Evolutionary conservation across 2,329 filamentous ascomycete genomes (phyloP).

Genomic region (Metarhizium robertsii): DNA sequence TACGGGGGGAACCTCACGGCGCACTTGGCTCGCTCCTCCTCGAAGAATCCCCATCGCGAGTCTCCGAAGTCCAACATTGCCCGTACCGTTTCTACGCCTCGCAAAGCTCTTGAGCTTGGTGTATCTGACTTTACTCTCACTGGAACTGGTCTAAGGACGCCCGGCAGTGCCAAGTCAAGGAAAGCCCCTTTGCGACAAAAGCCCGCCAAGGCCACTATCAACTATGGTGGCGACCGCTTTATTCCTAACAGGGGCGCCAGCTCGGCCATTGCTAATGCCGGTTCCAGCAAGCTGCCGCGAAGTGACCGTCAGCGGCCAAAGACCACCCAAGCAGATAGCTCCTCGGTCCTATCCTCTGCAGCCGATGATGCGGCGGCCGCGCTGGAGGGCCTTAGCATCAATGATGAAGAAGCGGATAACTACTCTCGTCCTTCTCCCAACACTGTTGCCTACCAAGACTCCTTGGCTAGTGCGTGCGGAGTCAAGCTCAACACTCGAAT

Average conservation of each 20-base stretch:
- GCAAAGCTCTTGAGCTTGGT: conserved; percentile 75
- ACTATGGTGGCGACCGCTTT: conserved; percentile 82
- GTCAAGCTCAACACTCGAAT: conserved; percentile 92
- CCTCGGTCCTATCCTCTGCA: conserved; percentile 66
- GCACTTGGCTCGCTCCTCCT: conserved; percentile 62
- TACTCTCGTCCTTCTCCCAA: conserved; percentile 78
- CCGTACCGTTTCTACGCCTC: conserved; percentile 62
- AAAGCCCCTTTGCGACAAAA: conserved; percentile 45
- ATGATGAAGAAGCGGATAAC: conserved; percentile 57
- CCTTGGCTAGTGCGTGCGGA: conserved; percentile 81
- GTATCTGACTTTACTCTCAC: conserved; percentile 89
- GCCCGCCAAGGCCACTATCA: conserved; percentile 68
- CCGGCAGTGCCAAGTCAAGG: conserved; percentile 46
- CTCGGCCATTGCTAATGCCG: conserved; percentile 74
- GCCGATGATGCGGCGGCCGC: conserved; percentile 73
- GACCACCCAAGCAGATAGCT: conserved; percentile 60
- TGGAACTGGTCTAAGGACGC: conserved; percentile 65
- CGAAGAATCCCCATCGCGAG: conserved; percentile 63
- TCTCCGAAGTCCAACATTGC: conserved; percentile 97
- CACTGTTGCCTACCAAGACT: conserved; percentile 84
- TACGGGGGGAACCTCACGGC: conserved; percentile 73
- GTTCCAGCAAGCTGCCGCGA: conserved; percentile 72
- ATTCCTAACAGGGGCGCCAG: conserved; percentile 90
- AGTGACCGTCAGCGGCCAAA: conserved; percentile 65
- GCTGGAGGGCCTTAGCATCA: conserved; percentile 68